Base-by-base conservation (phyloP, 805 yeast genomes). In the Ogataea pilisensis region DNA sequence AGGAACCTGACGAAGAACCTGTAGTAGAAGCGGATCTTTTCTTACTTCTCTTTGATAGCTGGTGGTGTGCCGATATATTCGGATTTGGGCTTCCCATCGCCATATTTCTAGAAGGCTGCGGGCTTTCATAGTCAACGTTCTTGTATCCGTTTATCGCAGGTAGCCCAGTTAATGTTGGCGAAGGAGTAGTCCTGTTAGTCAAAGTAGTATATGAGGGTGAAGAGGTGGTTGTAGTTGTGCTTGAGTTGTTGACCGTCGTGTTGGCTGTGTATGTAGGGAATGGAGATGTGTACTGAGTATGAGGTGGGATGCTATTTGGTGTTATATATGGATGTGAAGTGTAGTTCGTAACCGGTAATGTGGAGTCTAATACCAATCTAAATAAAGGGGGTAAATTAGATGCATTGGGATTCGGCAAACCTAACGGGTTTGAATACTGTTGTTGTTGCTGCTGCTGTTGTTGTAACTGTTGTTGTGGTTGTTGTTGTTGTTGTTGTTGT, bases 301-400 rank as follows among this genome's bases (percentile, higher is more conserved):
- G 28, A 13, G 21, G 40, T 2, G 27, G 37, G 9, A 29, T 12
- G 13, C 8, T 11, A 14, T 20, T 20, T 16, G 31, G 36, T 8
- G 32, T 16, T 4, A 34, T 28, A 17, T 38, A 31, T 18, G 42
- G 30, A 11, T 31, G 33, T 4, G 46, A 29, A 3, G 43, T 27
- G 28, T 48, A 49, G 25, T 38, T 44, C 12, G 55, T 50, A 4
- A 51, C 37, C 2, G 60, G 60, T 14, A 51, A 37, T 3, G 57
- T 43, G 9, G 58, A 53, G 34, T 56, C 59, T 6, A 53, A 38
- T 3, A 55, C 58, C 17, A 57, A 42, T 42, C 50, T 55, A 42
- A 52, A 53, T 3, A 55, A 41, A 2, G 62, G 60, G 2, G 61
- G 60, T 20, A 55, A 39, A 8, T 44, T 33, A 11, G 43, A 30